These are phyloP conservation scores for Phytopythium litorale DNA, from an alignment of 352 stramenopile species.

Conservation along the genomic window DNA sequence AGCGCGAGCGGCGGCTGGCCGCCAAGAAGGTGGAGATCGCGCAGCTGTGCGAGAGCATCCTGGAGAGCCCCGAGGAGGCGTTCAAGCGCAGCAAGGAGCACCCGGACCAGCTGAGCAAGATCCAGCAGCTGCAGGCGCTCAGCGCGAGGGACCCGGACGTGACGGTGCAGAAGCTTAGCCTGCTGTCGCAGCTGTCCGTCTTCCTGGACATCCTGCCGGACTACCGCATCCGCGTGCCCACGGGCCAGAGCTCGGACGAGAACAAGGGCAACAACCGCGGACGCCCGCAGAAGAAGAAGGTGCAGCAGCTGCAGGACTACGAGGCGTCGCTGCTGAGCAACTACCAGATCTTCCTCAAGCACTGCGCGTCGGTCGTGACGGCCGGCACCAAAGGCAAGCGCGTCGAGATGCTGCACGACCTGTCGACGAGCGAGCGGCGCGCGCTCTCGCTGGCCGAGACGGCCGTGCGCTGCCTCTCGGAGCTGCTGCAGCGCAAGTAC, in stretches of 20 bases:
- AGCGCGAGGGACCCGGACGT: slow-evolving; percentile 58
- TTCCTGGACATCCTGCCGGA: slow-evolving; percentile 95
- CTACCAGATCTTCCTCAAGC: slow-evolving; percentile 85
- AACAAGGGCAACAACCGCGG: slow-evolving; percentile 81
- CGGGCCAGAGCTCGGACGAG: slow-evolving; percentile 71
- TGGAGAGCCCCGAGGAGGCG: slow-evolving; percentile 82
- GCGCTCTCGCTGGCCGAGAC: slow-evolving; percentile 65
- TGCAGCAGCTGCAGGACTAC: slow-evolving; percentile 85
- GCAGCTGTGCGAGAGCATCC: slow-evolving; percentile 85
- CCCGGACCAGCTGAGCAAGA: slow-evolving; percentile 68
- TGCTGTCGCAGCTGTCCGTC: slow-evolving; percentile 93
- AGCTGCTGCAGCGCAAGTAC: slow-evolving; percentile 82
- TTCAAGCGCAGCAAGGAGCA: slow-evolving; percentile 88
- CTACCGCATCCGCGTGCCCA: slow-evolving; percentile 92
- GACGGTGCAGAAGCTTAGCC: slow-evolving; percentile 80
- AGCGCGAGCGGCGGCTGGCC: slow-evolving; percentile 61
- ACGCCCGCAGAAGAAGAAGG: slow-evolving; percentile 80
- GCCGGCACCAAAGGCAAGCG: slow-evolving; percentile 53
- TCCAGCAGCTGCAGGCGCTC: slow-evolving; percentile 72
- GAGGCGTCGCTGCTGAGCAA: slow-evolving; percentile 70
- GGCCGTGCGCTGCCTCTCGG: slow-evolving; percentile 63
- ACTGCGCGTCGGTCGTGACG: slow-evolving; percentile 57
- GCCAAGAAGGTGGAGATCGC: slow-evolving; percentile 89
- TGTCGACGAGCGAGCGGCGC: slow-evolving; percentile 30
- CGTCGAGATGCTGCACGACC: slow-evolving; percentile 32